Conservation (phyloP, 169 alveolate genomes). For the Eimeria praecox region DNA sequence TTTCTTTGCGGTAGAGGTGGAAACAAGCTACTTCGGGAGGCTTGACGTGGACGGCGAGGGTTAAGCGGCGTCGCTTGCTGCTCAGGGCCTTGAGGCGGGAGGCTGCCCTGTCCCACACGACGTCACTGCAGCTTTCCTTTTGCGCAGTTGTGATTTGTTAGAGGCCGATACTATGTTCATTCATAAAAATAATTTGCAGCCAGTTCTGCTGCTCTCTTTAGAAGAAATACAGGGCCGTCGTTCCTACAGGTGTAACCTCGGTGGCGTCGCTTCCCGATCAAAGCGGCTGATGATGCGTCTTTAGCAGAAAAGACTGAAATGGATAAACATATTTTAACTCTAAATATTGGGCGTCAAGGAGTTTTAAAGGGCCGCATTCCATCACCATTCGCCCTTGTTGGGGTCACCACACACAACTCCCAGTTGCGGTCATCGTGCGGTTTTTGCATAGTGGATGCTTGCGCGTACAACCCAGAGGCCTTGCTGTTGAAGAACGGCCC, state of each 20-base stretch:
- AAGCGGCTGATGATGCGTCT: neutral
- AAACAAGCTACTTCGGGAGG: neutral
- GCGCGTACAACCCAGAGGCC: neutral
- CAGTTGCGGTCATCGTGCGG: neutral
- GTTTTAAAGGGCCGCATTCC: neutral
- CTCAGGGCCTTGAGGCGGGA: conserved; percentile 63
- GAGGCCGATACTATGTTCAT: neutral
- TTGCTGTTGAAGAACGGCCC: neutral
- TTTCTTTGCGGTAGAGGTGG: neutral
- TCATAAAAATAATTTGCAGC: neutral
- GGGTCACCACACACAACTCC: neutral
- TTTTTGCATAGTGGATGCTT: neutral
- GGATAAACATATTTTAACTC: neutral
- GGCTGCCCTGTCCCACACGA: conserved; percentile 39
- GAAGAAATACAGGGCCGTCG: neutral
- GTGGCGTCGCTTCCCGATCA: conserved; percentile 40
- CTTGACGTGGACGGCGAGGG: neutral
- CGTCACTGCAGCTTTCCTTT: conserved; percentile 2
- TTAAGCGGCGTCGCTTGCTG: conserved; percentile 42
- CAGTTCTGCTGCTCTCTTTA: neutral
- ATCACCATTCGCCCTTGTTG: neutral
- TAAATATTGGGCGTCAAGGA: neutral
- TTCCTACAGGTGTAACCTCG: neutral
- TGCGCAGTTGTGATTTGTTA: neutral
- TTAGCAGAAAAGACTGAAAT: neutral